Percentiles rank a stretch among this genome's conserved stretches.
These are phyloP conservation scores for Cupressus sempervirens DNA, from an alignment of 75 land plant species.

Conservation along the genomic window DNA sequence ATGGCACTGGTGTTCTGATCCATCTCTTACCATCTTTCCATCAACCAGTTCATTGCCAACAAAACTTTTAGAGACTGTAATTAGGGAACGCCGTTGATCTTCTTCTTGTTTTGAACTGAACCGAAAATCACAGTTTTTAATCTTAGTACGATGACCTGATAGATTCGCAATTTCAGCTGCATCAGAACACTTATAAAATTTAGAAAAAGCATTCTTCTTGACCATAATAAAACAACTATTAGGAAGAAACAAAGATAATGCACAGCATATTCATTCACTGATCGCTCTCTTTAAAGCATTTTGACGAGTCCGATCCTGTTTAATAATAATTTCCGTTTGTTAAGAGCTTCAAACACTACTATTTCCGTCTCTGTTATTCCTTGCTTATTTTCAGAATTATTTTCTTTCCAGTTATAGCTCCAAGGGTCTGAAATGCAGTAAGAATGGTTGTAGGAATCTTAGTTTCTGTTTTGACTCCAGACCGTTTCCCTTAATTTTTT, in stretches of 20 bases:
- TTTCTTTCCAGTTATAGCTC: too few species aligned
- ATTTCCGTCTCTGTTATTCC: background rate
- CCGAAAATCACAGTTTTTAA: constrained; percentile 14
- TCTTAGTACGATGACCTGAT: constrained; percentile 6
- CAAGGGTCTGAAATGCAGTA: too few species aligned
- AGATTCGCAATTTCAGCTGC: background rate
- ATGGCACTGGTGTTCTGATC: background rate
- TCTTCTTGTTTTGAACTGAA: constrained; percentile 37
- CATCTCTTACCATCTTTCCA: constrained; percentile 52
- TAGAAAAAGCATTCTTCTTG: background rate
- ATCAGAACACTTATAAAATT: background rate
- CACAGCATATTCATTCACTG: background rate
- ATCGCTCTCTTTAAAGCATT: background rate
- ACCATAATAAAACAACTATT: background rate
- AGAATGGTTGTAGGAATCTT: too few species aligned
- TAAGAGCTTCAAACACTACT: background rate
- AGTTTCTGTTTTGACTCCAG: too few species aligned
- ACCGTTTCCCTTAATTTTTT: too few species aligned
- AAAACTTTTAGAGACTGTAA: constrained; percentile 42
- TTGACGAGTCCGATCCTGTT: background rate
- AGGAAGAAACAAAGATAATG: background rate
- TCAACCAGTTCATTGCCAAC: constrained; percentile 46
- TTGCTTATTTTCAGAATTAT: too few species aligned
- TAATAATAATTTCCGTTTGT: background rate
- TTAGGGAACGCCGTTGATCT: constrained; percentile 15